Evolutionary conservation across 225 moss, liverwort and hornwort genomes (phyloP).

Genomic region (Sphagnum contortum): DNA sequence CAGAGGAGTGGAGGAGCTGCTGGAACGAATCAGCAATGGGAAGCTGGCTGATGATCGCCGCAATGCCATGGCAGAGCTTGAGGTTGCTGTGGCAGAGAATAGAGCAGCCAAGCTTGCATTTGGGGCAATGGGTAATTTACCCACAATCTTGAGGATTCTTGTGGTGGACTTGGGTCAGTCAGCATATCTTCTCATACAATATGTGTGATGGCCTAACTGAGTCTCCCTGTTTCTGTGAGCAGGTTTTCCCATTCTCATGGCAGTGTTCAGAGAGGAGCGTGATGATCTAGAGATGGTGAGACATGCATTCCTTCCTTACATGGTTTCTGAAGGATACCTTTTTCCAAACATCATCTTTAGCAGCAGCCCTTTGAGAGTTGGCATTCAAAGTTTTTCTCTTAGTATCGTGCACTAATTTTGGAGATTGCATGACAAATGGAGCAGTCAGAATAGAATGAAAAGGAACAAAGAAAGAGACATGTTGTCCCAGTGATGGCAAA

Average conservation of each 20-base stretch:
- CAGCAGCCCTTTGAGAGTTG: not conserved
- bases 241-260: conserved; percentile 97
- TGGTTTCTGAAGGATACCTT: too few relatives aligned
- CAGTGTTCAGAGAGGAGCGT: conserved; percentile 85
- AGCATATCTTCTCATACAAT: too few relatives aligned
- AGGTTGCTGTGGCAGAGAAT: conserved; percentile 90
- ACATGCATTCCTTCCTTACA: not conserved
- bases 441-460: not conserved
- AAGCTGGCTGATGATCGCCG: conserved; percentile 95
- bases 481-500: conserved; percentile 34
- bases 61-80: conserved; percentile 83
- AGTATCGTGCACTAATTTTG: not conserved
- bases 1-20: conserved; percentile 95
- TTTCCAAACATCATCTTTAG: too few relatives aligned
- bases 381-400: not conserved
- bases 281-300: conserved; percentile 77
- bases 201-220: too few relatives aligned
- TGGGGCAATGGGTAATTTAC: conserved; percentile 72
- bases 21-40: conserved; percentile 98
- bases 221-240: conserved; percentile 50
- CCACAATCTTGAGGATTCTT: not conserved
- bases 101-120: conserved; percentile 87
- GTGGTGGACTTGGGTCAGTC: not conserved
- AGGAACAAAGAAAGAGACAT: not conserved
- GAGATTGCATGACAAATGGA: not conserved